phyloP scores from a whole-genome alignment of 1,139 yeast species.

The Blastobotrys arbuscula region DNA sequence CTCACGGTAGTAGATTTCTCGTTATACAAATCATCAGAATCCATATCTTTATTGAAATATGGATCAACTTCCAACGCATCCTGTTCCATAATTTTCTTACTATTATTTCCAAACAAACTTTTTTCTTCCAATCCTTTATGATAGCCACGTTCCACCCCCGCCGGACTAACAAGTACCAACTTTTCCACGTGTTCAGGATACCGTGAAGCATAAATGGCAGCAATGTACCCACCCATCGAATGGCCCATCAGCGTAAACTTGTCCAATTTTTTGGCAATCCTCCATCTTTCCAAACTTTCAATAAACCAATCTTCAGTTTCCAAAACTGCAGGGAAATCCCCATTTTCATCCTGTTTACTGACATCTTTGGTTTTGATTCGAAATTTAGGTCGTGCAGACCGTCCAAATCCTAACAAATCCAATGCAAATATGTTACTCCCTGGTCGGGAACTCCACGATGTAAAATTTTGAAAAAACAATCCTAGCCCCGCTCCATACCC shows the following conservation, averaged over 20 bases:
- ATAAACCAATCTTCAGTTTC: conserved; percentile 67
- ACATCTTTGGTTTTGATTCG: conserved; percentile 28
- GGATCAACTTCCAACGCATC: conserved; percentile 10
- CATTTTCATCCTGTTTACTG: conserved; percentile 28
- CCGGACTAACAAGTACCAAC: conserved; percentile 71
- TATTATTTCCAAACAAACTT: conserved; percentile 13
- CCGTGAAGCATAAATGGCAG: conserved; percentile 67
- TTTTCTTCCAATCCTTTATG: conserved; percentile 23
- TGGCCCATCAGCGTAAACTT: conserved; percentile 74
- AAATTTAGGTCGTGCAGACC: conserved; percentile 58
- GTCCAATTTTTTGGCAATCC: conserved; percentile 39
- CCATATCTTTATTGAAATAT: neutral
- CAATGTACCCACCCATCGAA: conserved; percentile 83
- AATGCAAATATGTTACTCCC: conserved; percentile 53
- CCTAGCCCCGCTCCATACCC: conserved; percentile 87
- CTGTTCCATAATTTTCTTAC: conserved; percentile 8
- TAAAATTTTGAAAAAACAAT: conserved; percentile 70
- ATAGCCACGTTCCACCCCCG: conserved; percentile 50
- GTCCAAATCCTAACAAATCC: conserved; percentile 76
- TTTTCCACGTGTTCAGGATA: conserved; percentile 58
- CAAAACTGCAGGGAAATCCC: conserved; percentile 42
- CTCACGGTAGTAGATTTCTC: conserved; percentile 13
- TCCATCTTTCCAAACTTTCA: conserved; percentile 74
- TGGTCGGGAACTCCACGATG: conserved; percentile 33
- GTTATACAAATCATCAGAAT: conserved; percentile 11